phyloP scores from a whole-genome alignment of 768 basidiomycete genomes.

The Mycena olivaceomarginata region DNA sequence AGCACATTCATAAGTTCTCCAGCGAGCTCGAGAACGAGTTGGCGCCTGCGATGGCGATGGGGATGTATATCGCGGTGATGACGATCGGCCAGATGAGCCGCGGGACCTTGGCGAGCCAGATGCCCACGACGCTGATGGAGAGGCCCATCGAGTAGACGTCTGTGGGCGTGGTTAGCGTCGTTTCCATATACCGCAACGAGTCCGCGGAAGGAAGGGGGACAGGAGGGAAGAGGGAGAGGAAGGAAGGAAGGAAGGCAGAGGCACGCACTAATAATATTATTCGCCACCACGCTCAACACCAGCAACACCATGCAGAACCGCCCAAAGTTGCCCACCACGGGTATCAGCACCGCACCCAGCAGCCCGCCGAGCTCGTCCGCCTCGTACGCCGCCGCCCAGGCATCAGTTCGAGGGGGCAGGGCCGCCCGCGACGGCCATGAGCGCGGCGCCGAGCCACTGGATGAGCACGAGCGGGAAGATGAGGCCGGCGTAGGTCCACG shows the following conservation, averaged over 20 bases:
- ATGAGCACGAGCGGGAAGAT: constrained; percentile 56
- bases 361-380: constrained; percentile 66
- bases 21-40: constrained; percentile 43
- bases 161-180: constrained; percentile 58
- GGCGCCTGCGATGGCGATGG: constrained; percentile 66
- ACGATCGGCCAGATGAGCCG: constrained; percentile 58
- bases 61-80: constrained; percentile 64
- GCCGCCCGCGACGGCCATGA: constrained; percentile 59
- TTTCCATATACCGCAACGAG: too few species aligned
- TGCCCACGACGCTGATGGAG: too few species aligned
- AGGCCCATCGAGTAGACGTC: too few species aligned
- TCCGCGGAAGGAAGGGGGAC: constrained; percentile 32
- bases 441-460: constrained; percentile 68
- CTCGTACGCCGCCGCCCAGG: constrained; percentile 59
- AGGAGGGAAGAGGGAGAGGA: too few species aligned
- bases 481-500: constrained; percentile 57
- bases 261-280: too few species aligned
- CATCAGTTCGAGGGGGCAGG: constrained; percentile 52
- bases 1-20: too few species aligned
- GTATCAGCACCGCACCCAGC: constrained; percentile 67
- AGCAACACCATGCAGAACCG: too few species aligned
- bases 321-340: too few species aligned
- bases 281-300: too few species aligned
- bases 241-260: constrained; percentile 35
- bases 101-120: constrained; percentile 35